Percentiles rank a stretch among this genome's conserved stretches.
Evolutionary conservation across 345 rosid species (phyloP).

Genomic region (Euphorbia lathyris): DNA sequence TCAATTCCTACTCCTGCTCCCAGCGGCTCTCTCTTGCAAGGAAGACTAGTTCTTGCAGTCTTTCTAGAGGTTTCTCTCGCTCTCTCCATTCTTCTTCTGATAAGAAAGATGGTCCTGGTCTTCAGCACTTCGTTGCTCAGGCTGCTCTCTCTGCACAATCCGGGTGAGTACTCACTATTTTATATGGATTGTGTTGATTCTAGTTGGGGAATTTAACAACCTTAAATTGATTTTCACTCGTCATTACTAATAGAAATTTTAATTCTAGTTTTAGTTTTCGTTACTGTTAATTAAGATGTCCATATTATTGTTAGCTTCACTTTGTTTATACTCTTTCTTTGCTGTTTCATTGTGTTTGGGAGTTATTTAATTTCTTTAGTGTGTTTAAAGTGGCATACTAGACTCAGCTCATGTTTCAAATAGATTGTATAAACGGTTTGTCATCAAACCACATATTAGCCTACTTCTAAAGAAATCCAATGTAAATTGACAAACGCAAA

Average conservation of each 20-base stretch:
- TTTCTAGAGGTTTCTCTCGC: conserved; percentile 48
- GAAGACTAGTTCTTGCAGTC: conserved; percentile 24
- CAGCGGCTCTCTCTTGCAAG: conserved; percentile 17
- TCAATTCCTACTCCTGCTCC: conserved; percentile 19
- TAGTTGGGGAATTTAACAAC: background rate
- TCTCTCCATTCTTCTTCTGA: conserved; percentile 25
- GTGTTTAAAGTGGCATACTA: background rate
- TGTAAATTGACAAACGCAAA: background rate
- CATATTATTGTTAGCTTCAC: background rate
- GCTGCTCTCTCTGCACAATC: conserved; percentile 45
- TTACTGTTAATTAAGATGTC: background rate
- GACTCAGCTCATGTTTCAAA: background rate
- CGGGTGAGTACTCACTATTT: conserved; percentile 39
- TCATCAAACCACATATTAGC: background rate
- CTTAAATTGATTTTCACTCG: background rate
- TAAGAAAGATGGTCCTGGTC: conserved; percentile 43
- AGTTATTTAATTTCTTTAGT: background rate
- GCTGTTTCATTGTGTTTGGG: background rate
- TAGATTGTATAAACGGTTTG: background rate
- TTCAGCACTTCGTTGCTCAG: conserved; percentile 57
- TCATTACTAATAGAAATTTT: background rate
- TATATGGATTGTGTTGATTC: background rate
- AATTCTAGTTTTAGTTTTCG: background rate
- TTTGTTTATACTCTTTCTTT: background rate
- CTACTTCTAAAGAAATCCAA: background rate